phyloP scores from a whole-genome alignment of 2,329 filamentous ascomycete species.

The Reticulascus tulasneorum region DNA sequence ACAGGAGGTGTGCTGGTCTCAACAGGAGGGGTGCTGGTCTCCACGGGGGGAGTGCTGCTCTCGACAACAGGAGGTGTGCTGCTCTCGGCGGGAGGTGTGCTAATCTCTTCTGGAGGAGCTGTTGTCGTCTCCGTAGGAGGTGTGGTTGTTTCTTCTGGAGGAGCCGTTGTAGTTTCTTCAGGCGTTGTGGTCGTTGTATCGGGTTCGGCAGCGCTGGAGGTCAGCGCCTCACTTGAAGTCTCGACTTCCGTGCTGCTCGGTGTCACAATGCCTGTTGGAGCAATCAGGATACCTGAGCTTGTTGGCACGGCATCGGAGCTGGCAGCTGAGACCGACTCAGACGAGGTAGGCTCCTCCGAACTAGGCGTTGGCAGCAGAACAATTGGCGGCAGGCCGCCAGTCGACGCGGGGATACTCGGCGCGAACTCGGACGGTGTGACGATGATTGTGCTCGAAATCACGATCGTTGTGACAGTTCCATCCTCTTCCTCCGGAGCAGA shows the following conservation, averaged over 20 bases:
- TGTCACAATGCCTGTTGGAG: constrained; percentile 27
- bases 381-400: constrained; percentile 10
- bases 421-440: constrained; percentile 12
- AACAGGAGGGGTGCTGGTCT: constrained; percentile 1
- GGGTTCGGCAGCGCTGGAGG: neutral
- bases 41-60: neutral
- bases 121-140: too few species aligned
- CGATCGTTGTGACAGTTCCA: constrained; percentile 21
- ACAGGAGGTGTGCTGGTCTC: neutral
- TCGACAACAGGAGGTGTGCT: too few species aligned
- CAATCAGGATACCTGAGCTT: constrained; percentile 21
- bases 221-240: constrained; percentile 3
- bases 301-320: constrained; percentile 2
- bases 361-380: constrained; percentile 12
- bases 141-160: neutral
- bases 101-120: neutral
- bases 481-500: constrained; percentile 13
- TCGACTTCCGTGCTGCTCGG: constrained; percentile 11
- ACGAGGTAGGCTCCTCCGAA: neutral
- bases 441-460: constrained; percentile 21
- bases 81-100: too few species aligned
- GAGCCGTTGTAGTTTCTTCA: constrained; percentile 6
- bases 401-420: constrained; percentile 6
- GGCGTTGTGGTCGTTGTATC: constrained; percentile 7
- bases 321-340: neutral